These are phyloP conservation scores for Schwanniomyces polymorphus DNA, from an alignment of 805 yeast genomes.

Conservation along the genomic window DNA sequence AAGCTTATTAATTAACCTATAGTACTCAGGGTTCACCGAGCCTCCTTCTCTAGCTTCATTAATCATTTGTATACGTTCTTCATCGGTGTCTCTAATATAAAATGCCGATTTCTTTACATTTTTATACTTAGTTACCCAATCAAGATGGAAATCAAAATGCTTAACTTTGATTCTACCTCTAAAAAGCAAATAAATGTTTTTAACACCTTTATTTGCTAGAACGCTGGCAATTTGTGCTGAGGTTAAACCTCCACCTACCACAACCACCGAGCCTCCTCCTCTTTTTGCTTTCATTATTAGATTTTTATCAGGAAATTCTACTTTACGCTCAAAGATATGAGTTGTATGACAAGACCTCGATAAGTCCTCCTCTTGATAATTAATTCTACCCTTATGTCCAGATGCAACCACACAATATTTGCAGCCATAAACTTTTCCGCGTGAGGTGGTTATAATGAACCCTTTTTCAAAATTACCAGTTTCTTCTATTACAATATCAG, in stretches of 20 bases:
- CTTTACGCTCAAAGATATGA: constrained; percentile 27
- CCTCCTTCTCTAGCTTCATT: constrained; percentile 46
- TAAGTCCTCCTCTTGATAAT: constrained; percentile 16
- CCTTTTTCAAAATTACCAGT: constrained; percentile 25
- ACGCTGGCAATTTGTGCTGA: constrained; percentile 47
- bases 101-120: constrained; percentile 44
- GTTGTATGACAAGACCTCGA: constrained; percentile 37
- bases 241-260: constrained; percentile 49
- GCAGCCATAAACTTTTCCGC: constrained; percentile 33
- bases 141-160: constrained; percentile 49
- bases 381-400: constrained; percentile 36
- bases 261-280: constrained; percentile 19
- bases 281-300: constrained; percentile 10
- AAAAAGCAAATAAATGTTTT: constrained; percentile 30
- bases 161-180: constrained; percentile 41
- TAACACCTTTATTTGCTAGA: constrained; percentile 27
- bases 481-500: constrained; percentile 20
- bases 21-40: constrained; percentile 45
- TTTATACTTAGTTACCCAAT: constrained; percentile 51
- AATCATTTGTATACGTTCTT: constrained; percentile 41
- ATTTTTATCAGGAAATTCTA: constrained; percentile 21
- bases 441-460: constrained; percentile 28
- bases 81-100: constrained; percentile 43
- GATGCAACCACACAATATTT: constrained; percentile 32
- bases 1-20: constrained; percentile 28